Evolutionary conservation across 257 asterid species (phyloP).

Genomic region (Rubia yunnanensis): DNA sequence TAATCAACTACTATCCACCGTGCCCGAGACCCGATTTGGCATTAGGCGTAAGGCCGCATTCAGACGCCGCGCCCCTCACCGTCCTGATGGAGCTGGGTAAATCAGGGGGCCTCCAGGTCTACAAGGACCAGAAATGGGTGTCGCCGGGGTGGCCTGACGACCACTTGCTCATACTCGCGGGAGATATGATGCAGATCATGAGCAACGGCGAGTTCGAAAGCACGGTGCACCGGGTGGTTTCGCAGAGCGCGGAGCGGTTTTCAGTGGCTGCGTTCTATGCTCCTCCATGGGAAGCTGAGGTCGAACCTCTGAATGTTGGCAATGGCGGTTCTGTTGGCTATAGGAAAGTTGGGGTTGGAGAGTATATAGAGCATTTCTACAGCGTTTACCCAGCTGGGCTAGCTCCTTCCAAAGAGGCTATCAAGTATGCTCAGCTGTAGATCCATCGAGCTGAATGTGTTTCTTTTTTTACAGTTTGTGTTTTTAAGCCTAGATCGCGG

Average conservation of each 20-base stretch:
- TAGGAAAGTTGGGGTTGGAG: conserved; percentile 26
- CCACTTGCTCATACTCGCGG: conserved; percentile 23
- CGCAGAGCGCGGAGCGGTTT: conserved; percentile 14
- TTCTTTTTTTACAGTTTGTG: too few relatives aligned
- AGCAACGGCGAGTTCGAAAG: conserved; percentile 32
- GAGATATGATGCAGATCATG: conserved; percentile 32
- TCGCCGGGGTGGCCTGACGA: conserved; percentile 30
- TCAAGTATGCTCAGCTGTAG: conserved; percentile 14
- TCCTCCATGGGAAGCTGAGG: conserved; percentile 18
- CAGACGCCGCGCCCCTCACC: conserved; percentile 31
- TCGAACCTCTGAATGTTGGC: conserved; percentile 9
- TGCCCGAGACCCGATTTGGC: conserved; percentile 37
- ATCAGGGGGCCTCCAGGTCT: conserved; percentile 36
- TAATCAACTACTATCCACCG: conserved; percentile 40
- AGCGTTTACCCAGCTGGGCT: conserved; percentile 20
- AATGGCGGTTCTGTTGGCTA: background rate
- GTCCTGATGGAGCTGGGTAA: conserved; percentile 29
- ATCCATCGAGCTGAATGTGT: too few relatives aligned
- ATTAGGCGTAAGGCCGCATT: conserved; percentile 37
- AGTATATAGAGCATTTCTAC: conserved; percentile 23
- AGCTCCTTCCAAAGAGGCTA: conserved; percentile 17
- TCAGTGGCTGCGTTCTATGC: conserved; percentile 28
- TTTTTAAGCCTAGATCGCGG: too few relatives aligned
- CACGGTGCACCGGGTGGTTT: conserved; percentile 32
- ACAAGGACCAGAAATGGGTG: conserved; percentile 30